These are phyloP conservation scores for Incumbomyces lentus DNA, from an alignment of 2,329 filamentous ascomycete genomes.

Conservation along the genomic window DNA sequence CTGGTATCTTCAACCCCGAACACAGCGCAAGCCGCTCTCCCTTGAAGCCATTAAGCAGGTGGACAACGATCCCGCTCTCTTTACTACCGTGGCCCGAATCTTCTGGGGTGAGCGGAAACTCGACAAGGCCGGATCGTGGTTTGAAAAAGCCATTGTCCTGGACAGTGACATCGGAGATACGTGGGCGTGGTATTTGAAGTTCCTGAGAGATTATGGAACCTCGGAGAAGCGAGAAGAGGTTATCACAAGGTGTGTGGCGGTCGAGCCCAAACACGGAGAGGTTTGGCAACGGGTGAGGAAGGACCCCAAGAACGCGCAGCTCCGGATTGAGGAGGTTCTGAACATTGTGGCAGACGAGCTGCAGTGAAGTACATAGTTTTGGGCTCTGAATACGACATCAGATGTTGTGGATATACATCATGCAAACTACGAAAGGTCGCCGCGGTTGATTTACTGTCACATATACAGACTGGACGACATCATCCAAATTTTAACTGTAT, in stretches of 20 bases:
- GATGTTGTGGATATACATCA: too few relatives aligned
- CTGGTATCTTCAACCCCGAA: slow-evolving; percentile 83
- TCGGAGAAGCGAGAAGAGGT: slow-evolving; percentile 86
- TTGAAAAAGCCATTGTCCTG: slow-evolving; percentile 84
- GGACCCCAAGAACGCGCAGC: slow-evolving; percentile 68
- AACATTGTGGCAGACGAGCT: slow-evolving; percentile 59
- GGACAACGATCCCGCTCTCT: slow-evolving; percentile 79
- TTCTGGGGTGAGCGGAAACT: slow-evolving; percentile 91
- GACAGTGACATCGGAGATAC: slow-evolving; percentile 82
- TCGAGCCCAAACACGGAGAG: slow-evolving; percentile 87
- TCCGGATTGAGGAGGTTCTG: slow-evolving; percentile 68
- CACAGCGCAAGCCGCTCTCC: slow-evolving; percentile 81
- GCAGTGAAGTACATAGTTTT: slow-evolving; percentile 26
- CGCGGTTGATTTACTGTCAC: too few relatives aligned
- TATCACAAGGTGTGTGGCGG: slow-evolving; percentile 65
- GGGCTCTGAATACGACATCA: too few relatives aligned
- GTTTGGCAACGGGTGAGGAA: slow-evolving; percentile 81
- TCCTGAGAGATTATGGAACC: slow-evolving; percentile 82
- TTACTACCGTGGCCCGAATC: slow-evolving; percentile 84
- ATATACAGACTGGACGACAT: too few relatives aligned
- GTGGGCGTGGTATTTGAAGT: slow-evolving; percentile 98
- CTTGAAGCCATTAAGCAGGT: slow-evolving; percentile 95
- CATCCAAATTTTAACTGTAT: too few relatives aligned
- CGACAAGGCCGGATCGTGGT: slow-evolving; percentile 93
- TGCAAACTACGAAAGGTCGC: too few relatives aligned